Percentiles rank a stretch among this genome's conserved stretches.
Evolutionary conservation across 2,329 filamentous ascomycete genomes (phyloP).

Genomic region (Trichophyton rubrum): DNA sequence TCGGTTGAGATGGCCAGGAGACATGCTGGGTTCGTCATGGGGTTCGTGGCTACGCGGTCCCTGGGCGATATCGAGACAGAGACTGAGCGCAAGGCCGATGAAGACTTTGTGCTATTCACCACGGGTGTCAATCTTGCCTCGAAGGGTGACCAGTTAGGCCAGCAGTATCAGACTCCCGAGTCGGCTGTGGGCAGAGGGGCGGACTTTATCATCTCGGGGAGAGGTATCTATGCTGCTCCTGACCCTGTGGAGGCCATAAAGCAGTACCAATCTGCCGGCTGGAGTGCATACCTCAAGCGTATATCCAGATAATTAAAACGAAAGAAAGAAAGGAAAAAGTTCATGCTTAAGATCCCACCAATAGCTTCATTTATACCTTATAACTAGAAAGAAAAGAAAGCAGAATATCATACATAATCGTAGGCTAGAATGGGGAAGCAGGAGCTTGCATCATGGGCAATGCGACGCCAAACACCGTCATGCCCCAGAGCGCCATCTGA

Average conservation of each 20-base stretch:
- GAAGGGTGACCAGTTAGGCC: conserved; percentile 36
- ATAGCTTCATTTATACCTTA: not conserved
- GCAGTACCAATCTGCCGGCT: conserved; percentile 35
- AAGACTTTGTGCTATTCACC: conserved; percentile 39
- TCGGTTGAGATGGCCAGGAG: conserved; percentile 38
- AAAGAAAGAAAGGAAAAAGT: not conserved
- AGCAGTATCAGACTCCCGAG: conserved; percentile 38
- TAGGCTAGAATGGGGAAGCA: not conserved
- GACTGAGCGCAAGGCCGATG: conserved; percentile 18
- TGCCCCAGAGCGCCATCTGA: conserved; percentile 30
- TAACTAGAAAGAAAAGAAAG: not conserved
- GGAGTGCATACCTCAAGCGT: conserved; percentile 34
- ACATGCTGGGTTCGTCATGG: conserved; percentile 34
- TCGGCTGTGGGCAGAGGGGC: conserved; percentile 35
- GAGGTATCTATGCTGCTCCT: conserved; percentile 35
- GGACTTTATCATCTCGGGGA: conserved; percentile 38
- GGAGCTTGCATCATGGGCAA: not conserved
- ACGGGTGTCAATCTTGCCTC: conserved; percentile 37
- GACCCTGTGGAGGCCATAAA: conserved; percentile 34
- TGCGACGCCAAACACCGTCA: conserved; percentile 24
- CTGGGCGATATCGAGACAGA: conserved; percentile 28
- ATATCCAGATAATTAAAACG: conserved; percentile 19
- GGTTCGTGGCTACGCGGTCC: conserved; percentile 35
- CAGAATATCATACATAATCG: not conserved
- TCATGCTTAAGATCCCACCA: not conserved